Conservation (phyloP, 441 rosid genomes). For the Breynia disticha region DNA sequence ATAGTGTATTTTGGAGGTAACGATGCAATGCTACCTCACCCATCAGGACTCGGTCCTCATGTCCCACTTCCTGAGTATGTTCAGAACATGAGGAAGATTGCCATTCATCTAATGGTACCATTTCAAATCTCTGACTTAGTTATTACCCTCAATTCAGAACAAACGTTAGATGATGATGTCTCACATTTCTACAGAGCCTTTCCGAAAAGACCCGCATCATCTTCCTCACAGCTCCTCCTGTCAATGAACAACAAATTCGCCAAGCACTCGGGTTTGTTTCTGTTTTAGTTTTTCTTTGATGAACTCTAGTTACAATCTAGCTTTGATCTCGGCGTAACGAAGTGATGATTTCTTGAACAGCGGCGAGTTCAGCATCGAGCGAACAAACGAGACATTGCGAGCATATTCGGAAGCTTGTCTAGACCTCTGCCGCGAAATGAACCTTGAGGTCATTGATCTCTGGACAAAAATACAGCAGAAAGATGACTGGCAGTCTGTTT, state of each 20-base stretch:
- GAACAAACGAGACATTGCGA: conserved; percentile 47
- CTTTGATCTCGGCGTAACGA: too few species aligned
- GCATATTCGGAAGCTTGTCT: conserved; percentile 61
- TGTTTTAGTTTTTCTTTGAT: too few species aligned
- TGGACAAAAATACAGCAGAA: conserved; percentile 54
- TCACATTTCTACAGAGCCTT: conserved; percentile 40
- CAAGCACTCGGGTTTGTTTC: too few species aligned
- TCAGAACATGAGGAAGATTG: conserved; percentile 67
- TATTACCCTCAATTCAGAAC: not conserved
- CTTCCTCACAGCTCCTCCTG: conserved; percentile 49
- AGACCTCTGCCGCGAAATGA: conserved; percentile 46
- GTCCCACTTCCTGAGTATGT: conserved; percentile 63
- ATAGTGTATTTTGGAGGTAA: conserved; percentile 87
- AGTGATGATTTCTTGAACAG: too few species aligned
- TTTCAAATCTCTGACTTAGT: not conserved
- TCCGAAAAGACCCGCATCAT: conserved; percentile 44
- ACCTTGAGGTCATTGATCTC: conserved; percentile 48
- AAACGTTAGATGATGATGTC: not conserved
- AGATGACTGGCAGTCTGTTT: conserved; percentile 48
- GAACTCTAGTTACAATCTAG: too few species aligned
- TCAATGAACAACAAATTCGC: conserved; percentile 20
- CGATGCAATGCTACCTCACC: conserved; percentile 50
- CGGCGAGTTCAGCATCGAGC: conserved; percentile 3
- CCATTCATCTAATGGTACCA: conserved; percentile 56
- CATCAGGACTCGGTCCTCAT: conserved; percentile 59